Evolutionary conservation across 2,329 filamentous ascomycete species (phyloP).

Genomic region (Xylaria sp.): DNA sequence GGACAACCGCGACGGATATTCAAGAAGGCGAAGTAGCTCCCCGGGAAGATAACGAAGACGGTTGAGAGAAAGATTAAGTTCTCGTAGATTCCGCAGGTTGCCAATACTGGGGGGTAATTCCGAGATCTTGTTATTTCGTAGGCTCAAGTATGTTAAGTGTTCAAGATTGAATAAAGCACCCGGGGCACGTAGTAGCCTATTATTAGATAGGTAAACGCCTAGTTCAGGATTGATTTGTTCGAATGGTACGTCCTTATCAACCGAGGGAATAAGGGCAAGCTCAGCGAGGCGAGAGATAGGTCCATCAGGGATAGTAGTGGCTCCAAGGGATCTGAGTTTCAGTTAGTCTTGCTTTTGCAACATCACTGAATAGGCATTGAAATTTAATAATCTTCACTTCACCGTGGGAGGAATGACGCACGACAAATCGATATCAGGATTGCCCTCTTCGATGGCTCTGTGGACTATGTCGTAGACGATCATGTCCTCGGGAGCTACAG

Average conservation of each 20-base stretch:
- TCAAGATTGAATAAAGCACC: constrained; percentile 70
- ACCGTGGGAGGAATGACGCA: constrained; percentile 52
- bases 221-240: constrained; percentile 68
- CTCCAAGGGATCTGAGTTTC: constrained; percentile 54
- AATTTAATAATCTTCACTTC: background rate
- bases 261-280: constrained; percentile 65
- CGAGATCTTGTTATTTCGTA: constrained; percentile 71
- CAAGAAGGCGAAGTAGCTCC: constrained; percentile 70
- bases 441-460: constrained; percentile 66
- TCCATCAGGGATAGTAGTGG: constrained; percentile 66
- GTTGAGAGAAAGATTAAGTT: constrained; percentile 76
- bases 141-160: constrained; percentile 71
- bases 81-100: constrained; percentile 66
- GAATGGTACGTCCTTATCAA: constrained; percentile 68
- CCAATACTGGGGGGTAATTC: constrained; percentile 71
- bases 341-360: constrained; percentile 15
- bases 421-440: constrained; percentile 71
- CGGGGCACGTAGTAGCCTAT: constrained; percentile 67
- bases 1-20: constrained; percentile 57
- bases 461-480: constrained; percentile 60
- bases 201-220: constrained; percentile 70
- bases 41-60: constrained; percentile 68
- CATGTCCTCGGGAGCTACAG: constrained; percentile 57
- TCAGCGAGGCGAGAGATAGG: constrained; percentile 67
- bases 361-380: background rate